phyloP scores from a whole-genome alignment of 805 yeast genomes.

The Isabelozyma pseudorhagii region DNA sequence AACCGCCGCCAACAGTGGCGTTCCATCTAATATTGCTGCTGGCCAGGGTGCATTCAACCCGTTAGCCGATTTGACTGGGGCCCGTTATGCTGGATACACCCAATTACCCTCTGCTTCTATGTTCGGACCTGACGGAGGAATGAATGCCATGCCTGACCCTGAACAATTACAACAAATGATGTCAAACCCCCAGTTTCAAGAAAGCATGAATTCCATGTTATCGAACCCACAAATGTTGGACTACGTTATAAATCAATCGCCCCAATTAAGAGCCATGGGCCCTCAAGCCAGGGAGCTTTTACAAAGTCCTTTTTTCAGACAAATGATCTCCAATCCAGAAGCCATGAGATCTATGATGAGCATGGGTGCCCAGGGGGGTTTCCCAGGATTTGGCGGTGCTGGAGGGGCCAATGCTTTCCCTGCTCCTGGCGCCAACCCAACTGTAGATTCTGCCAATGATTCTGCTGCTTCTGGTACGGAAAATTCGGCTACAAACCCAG shows the following conservation, averaged over 20 bases:
- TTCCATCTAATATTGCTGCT: conserved; percentile 79
- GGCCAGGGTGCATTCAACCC: conserved; percentile 91
- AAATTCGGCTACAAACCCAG: conserved; percentile 4
- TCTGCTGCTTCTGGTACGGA: conserved; percentile 4
- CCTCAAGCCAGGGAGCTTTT: conserved; percentile 85
- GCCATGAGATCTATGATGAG: conserved; percentile 80
- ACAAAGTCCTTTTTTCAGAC: conserved; percentile 79
- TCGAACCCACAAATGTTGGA: conserved; percentile 88
- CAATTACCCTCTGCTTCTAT: conserved; percentile 82
- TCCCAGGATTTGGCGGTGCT: conserved; percentile 19
- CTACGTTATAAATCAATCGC: conserved; percentile 74
- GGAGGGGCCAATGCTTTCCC: conserved; percentile 22
- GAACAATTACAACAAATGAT: conserved; percentile 73
- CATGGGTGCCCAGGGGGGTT: conserved; percentile 45
- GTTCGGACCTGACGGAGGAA: conserved; percentile 96
- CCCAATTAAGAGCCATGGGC: conserved; percentile 81
- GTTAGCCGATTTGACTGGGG: conserved; percentile 88
- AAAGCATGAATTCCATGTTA: conserved; percentile 76
- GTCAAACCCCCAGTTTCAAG: conserved; percentile 78
- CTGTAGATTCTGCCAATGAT: conserved; percentile 16
- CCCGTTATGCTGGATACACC: conserved; percentile 90
- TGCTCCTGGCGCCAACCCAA: conserved; percentile 39
- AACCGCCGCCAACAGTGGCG: conserved; percentile 17
- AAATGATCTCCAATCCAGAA: conserved; percentile 71
- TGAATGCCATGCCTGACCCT: conserved; percentile 72